Base-by-base conservation (phyloP, 345 rosid genomes). In the Brassica juncea region DNA sequence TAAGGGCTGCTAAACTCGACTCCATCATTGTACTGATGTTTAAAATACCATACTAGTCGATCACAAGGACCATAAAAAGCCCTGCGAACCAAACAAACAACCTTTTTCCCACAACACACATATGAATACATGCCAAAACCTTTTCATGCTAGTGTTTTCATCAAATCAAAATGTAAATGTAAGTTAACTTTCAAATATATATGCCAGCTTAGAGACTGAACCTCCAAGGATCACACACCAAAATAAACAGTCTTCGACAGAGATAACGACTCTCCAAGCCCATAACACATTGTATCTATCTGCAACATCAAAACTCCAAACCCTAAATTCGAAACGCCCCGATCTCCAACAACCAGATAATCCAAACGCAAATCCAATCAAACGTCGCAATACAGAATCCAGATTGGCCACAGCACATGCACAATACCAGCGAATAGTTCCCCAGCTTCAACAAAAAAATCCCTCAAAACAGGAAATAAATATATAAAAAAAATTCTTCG, bases 231-330 rank as follows among this genome's bases (percentile, higher is more conserved):
- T 70, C 80, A 80, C 76, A 75, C 25, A 63, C 5, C 21, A 74
- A 58, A 62, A 8, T 32, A 63, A 12, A 49, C 16, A 69, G 2
- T 37, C 74, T 44, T 59, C 65, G 4, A 71, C 31, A 34, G 55
- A 61, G 35, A 52, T 2, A 42, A 66, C 47, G 7, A 3, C 68
- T 60, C 19, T 47, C 58, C 66, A 67, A 66, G 62, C 7, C 77
- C 68, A 75, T 32, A 70, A 65, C 77, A 76, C 83, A 76, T 81
- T 82, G 64, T 54, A 81, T 84, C 85, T 76, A 81, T 84, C 85
- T 70, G 80, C 66, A 85, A 77, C 68, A 65, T 71, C 25, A 60
- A 23, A 27, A 59, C 14, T 8, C 72, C 62, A 80, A 83, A 88
- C 87, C 88, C 90, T 83, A 84, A 81, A 75, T 79, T 73, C 71